Conservation (phyloP, 108 stramenopile genomes). For the Cylindrotheca fusiformis region DNA sequence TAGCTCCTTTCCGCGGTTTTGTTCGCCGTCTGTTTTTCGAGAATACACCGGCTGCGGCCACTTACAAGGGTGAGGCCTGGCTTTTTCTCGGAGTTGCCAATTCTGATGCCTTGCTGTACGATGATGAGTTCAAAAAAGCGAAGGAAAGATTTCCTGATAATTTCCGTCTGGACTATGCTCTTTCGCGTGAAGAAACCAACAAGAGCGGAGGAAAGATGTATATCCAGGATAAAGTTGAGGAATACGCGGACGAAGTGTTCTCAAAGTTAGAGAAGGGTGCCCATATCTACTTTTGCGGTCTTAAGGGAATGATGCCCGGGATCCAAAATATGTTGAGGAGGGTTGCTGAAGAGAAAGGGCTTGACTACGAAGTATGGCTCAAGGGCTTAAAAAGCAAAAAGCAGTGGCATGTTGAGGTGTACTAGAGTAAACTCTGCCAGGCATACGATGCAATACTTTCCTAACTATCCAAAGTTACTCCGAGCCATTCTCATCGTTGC, state of each 20-base stretch:
- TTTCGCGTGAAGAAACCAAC: slow-evolving; percentile 93
- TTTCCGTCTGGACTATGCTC: slow-evolving; percentile 94
- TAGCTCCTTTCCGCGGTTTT: slow-evolving; percentile 97
- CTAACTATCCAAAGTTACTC: too few relatives aligned
- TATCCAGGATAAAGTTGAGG: slow-evolving; percentile 98
- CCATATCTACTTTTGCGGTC: slow-evolving; percentile 98
- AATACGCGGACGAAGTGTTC: slow-evolving; percentile 92
- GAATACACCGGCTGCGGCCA: slow-evolving; percentile 85
- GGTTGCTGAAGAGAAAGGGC: slow-evolving; percentile 83
- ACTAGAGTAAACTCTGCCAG: too few relatives aligned
- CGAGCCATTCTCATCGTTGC: too few relatives aligned
- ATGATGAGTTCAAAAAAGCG: slow-evolving; percentile 94
- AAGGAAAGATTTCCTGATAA: slow-evolving; percentile 83
- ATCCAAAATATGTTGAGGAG: slow-evolving; percentile 92
- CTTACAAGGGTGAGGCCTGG: slow-evolving; percentile 96
- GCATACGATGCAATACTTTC: too few relatives aligned
- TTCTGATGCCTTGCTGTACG: slow-evolving; percentile 93
- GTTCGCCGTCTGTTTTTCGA: slow-evolving; percentile 94
- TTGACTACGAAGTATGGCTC: slow-evolving; percentile 87
- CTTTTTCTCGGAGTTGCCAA: slow-evolving; percentile 98
- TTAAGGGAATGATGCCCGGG: slow-evolving; percentile 99
- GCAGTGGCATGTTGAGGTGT: slow-evolving; percentile 89
- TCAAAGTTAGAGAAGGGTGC: slow-evolving; percentile 87
- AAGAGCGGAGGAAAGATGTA: slow-evolving; percentile 97
- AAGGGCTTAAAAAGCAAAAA: slow-evolving; percentile 81